A percentile compares a stretch with the other conserved stretches of the same genome.
These are phyloP conservation scores for Ogataea pini DNA, from an alignment of 805 yeast genomes.

Conservation along the genomic window DNA sequence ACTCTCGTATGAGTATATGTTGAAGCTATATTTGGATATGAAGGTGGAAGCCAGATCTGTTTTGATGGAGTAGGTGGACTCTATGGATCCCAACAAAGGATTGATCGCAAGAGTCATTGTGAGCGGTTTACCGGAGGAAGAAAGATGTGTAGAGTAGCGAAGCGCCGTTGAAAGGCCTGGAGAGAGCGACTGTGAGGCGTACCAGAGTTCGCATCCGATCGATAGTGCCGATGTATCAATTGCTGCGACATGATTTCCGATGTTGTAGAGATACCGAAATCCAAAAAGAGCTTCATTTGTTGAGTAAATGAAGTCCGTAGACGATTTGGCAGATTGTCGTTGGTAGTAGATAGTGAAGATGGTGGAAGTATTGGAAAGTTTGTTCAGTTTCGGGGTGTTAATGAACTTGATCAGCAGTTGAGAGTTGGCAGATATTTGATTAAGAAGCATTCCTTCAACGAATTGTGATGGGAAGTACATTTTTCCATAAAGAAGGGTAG, in stretches of 20 bases:
- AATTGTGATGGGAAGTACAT: slow-evolving; percentile 86
- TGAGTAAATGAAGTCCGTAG: slow-evolving; percentile 76
- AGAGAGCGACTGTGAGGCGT: slow-evolving; percentile 76
- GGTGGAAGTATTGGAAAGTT: slow-evolving; percentile 35
- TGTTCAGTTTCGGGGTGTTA: slow-evolving; percentile 47
- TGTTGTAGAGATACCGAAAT: slow-evolving; percentile 71
- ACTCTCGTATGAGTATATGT: slow-evolving; percentile 85
- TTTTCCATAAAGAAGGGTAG: slow-evolving; percentile 73
- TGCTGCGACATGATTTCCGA: slow-evolving; percentile 36
- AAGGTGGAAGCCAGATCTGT: slow-evolving; percentile 76
- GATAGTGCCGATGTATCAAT: slow-evolving; percentile 46
- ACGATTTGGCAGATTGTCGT: slow-evolving; percentile 58
- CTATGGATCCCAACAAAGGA: slow-evolving; percentile 86
- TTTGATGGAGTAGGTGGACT: slow-evolving; percentile 83
- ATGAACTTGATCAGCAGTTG: slow-evolving; percentile 76
- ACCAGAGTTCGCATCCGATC: slow-evolving; percentile 89
- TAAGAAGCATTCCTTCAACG: slow-evolving; percentile 82
- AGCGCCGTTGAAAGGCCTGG: slow-evolving; percentile 89
- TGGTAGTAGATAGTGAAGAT: slow-evolving; percentile 72
- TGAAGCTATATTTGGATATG: slow-evolving; percentile 84
- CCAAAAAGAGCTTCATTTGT: slow-evolving; percentile 85
- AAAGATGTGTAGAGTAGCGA: slow-evolving; percentile 74
- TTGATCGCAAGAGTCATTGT: slow-evolving; percentile 85
- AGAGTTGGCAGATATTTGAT: slow-evolving; percentile 55
- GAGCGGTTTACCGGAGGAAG: slow-evolving; percentile 86